Percentiles rank a stretch among this genome's conserved stretches.
Conservation (phyloP, 371 early-diverging fungal genomes). For the Nematocida sp. region DNA sequence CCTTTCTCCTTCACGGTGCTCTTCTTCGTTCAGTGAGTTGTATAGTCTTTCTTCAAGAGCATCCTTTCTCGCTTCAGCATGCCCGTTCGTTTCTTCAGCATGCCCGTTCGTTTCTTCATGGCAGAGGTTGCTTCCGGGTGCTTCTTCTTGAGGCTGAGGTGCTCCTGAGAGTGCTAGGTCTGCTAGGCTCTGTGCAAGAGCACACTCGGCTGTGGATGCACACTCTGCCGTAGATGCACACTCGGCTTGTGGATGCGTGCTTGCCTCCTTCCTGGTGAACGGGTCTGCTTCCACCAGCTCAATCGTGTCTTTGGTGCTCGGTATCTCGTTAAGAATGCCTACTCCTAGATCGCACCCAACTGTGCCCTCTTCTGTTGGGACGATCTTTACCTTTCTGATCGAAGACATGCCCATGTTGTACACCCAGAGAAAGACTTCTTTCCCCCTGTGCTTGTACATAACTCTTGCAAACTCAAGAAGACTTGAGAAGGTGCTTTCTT, state of each 20-base stretch:
- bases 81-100: background rate
- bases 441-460: slow-evolving; percentile 39
- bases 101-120: background rate
- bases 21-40: slow-evolving; percentile 16
- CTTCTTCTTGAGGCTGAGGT: background rate
- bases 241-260: no score
- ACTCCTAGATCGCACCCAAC: slow-evolving; percentile 55
- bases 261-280: no score
- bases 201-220: no score
- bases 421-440: slow-evolving; percentile 32
- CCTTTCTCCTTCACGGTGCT: no score
- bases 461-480: slow-evolving; percentile 14
- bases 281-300: background rate
- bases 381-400: slow-evolving; percentile 49
- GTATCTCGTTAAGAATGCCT: slow-evolving; percentile 53
- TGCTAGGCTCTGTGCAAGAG: background rate
- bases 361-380: slow-evolving; percentile 29
- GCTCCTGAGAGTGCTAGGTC: no score
- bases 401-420: slow-evolving; percentile 48
- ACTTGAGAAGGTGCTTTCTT: slow-evolving; percentile 20
- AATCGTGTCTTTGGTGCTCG: slow-evolving; percentile 17
- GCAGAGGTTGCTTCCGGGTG: background rate
- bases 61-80: background rate
- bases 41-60: slow-evolving; percentile 1
- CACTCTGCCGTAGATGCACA: no score